phyloP scores from a whole-genome alignment of 176 grass and related monocot species.

The Areca catechu region DNA sequence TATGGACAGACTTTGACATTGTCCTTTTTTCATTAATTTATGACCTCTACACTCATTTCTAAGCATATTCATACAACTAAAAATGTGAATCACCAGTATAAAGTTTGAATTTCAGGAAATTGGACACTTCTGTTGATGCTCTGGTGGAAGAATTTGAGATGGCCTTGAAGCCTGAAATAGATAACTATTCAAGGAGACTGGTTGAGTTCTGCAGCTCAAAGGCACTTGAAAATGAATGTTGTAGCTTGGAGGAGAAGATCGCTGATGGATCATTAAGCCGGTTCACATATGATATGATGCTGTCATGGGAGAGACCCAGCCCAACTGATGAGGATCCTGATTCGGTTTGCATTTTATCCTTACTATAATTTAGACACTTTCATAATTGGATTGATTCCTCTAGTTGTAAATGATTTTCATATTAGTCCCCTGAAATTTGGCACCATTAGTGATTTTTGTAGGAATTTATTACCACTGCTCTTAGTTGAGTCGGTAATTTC shows the following conservation, averaged over 20 bases:
- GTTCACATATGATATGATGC: constrained; percentile 92
- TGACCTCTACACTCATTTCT: too few species aligned
- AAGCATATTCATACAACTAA: not conserved
- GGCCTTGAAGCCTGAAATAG: constrained; percentile 38
- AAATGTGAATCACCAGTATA: not conserved
- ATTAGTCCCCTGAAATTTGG: not conserved
- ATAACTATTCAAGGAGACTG: constrained; percentile 67
- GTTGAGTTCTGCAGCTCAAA: constrained; percentile 72
- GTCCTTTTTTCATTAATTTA: too few species aligned
- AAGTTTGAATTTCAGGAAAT: constrained; percentile 35
- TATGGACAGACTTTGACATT: too few species aligned
- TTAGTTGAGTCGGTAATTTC: not conserved
- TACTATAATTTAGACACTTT: not conserved
- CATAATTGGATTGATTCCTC: not conserved
- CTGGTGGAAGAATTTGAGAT: constrained; percentile 44
- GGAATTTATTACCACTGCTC: not conserved
- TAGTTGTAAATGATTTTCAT: not conserved
- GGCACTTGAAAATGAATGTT: constrained; percentile 35
- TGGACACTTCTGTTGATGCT: constrained; percentile 40
- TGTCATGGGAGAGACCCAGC: constrained; percentile 69
- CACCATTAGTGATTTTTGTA: too few species aligned
- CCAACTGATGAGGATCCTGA: constrained; percentile 27
- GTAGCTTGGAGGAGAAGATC: constrained; percentile 45
- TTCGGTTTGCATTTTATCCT: constrained; percentile 31
- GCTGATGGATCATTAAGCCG: constrained; percentile 51